Percentiles rank a stretch among this genome's conserved stretches.
phyloP scores from a whole-genome alignment of 768 basidiomycete genomes.

The Lactarius sanguifluus region DNA sequence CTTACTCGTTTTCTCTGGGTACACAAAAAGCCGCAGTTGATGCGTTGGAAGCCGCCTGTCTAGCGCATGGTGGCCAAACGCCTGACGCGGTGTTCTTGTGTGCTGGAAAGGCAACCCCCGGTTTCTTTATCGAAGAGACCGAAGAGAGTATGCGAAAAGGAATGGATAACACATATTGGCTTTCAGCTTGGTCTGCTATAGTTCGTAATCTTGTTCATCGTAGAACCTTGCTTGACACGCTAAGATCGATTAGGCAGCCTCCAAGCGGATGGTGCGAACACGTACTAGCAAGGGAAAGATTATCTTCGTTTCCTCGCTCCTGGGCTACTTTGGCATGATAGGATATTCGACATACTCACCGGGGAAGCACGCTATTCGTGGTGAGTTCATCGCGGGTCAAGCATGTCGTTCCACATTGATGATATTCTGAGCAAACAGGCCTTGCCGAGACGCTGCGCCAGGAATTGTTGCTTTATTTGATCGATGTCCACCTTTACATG shows the following conservation, averaged over 20 bases:
- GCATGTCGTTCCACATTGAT: background rate
- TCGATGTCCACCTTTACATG: constrained; percentile 78
- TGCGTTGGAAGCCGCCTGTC: constrained; percentile 63
- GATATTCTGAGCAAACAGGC: constrained; percentile 42
- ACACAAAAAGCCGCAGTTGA: constrained; percentile 51
- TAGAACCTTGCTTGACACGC: background rate
- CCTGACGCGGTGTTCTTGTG: constrained; percentile 82
- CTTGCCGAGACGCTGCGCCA: constrained; percentile 81
- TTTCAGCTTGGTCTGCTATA: constrained; percentile 51
- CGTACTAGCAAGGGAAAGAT: constrained; percentile 60
- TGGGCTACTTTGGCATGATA: constrained; percentile 72
- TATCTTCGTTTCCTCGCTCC: constrained; percentile 69
- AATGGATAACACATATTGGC: constrained; percentile 57
- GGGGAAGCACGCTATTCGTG: constrained; percentile 82
- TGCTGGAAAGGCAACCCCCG: constrained; percentile 70
- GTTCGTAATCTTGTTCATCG: constrained; percentile 36
- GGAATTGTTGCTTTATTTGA: constrained; percentile 75
- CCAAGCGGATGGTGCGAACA: constrained; percentile 61
- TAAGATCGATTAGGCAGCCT: constrained; percentile 50
- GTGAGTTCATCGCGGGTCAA: constrained; percentile 41
- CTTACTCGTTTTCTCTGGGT: constrained; percentile 66
- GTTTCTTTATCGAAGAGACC: constrained; percentile 69
- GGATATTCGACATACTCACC: constrained; percentile 83
- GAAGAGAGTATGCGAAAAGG: constrained; percentile 55
- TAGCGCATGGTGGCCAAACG: constrained; percentile 50